Evolutionary conservation across 495 filamentous ascomycete genomes (phyloP).

Genomic region (Pseudomonodictys pantanalensis): DNA sequence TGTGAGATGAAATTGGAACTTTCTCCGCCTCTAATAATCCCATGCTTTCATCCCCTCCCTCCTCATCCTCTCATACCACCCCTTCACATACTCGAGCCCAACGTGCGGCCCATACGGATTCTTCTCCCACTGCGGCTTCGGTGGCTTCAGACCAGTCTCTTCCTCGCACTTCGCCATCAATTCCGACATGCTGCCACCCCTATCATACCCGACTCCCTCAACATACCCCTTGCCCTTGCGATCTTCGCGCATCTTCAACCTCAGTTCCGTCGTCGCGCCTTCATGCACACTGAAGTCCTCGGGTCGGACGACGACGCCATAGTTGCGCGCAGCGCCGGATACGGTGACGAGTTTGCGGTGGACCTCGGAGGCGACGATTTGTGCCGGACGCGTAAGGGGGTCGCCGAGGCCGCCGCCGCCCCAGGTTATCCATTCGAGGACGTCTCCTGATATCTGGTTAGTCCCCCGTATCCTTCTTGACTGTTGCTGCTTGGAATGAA

Average conservation of each 20-base stretch:
- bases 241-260: constrained; percentile 34
- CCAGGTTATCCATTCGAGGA: constrained; percentile 55
- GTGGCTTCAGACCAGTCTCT: constrained; percentile 56
- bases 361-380: constrained; percentile 49
- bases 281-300: constrained; percentile 37
- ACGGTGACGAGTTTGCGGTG: constrained; percentile 49
- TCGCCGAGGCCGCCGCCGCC: constrained; percentile 53
- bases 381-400: constrained; percentile 47
- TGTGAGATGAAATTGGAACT: too few species aligned
- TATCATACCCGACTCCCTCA: constrained; percentile 39
- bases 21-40: constrained; percentile 14
- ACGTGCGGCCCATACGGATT: constrained; percentile 67
- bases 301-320: constrained; percentile 46
- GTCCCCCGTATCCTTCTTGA: neutral
- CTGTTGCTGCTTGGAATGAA: neutral
- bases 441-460: constrained; percentile 37
- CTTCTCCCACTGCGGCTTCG: constrained; percentile 62
- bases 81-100: constrained; percentile 69
- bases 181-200: constrained; percentile 43
- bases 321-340: constrained; percentile 45
- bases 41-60: constrained; percentile 12
- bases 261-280: constrained; percentile 39
- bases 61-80: constrained; percentile 60
- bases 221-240: constrained; percentile 16
- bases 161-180: constrained; percentile 39